Percentiles rank a stretch among this genome's conserved stretches.
phyloP scores from a whole-genome alignment of 352 stramenopile genomes.

The Pythium apleroticum region DNA sequence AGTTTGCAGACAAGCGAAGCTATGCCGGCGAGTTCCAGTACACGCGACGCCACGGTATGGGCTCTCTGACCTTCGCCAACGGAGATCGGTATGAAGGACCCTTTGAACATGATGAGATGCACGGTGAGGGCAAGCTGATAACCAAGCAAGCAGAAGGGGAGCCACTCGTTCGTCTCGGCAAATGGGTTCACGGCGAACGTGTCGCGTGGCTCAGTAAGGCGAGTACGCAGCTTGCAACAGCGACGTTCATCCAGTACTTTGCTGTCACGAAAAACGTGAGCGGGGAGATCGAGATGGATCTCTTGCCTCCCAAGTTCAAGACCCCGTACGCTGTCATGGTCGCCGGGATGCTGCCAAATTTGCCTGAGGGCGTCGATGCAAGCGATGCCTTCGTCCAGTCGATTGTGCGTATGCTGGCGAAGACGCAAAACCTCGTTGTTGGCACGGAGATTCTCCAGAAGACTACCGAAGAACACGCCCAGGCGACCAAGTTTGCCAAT shows the following conservation, averaged over 20 bases:
- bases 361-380: constrained; percentile 69
- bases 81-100: constrained; percentile 90
- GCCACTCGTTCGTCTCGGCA: constrained; percentile 57
- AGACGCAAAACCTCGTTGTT: constrained; percentile 75
- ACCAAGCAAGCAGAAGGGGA: constrained; percentile 39
- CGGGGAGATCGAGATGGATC: constrained; percentile 63
- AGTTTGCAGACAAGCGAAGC: constrained; percentile 71
- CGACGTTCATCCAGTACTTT: constrained; percentile 82
- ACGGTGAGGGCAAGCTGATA: constrained; percentile 81
- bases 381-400: constrained; percentile 69
- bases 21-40: constrained; percentile 61
- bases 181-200: constrained; percentile 66
- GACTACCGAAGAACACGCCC: constrained; percentile 40
- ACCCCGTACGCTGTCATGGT: constrained; percentile 83
- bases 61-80: constrained; percentile 82
- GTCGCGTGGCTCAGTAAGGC: constrained; percentile 64
- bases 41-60: constrained; percentile 71
- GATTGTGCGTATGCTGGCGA: constrained; percentile 70
- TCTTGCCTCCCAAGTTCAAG: constrained; percentile 65
- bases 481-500: constrained; percentile 20
- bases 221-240: constrained; percentile 67
- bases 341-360: constrained; percentile 59
- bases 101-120: constrained; percentile 81
- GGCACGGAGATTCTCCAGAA: constrained; percentile 64
- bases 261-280: constrained; percentile 35